Evolutionary conservation across 2,329 filamentous ascomycete species (phyloP).

Genomic region (Colletotrichum aenigma): DNA sequence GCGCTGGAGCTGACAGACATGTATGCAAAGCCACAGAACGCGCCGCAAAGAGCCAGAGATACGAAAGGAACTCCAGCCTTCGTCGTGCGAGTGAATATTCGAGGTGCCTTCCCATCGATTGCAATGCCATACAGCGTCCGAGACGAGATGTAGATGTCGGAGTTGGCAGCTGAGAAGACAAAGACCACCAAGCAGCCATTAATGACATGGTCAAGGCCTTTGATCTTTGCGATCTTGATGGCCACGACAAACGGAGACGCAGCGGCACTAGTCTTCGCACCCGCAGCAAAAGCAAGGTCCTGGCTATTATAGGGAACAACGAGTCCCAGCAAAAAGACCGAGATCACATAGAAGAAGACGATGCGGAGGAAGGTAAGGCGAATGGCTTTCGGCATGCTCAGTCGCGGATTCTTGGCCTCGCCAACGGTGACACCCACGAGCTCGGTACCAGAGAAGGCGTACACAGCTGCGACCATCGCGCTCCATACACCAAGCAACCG

Average conservation of each 20-base stretch:
- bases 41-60: slow-evolving; percentile 38
- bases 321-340: slow-evolving; percentile 70
- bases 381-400: slow-evolving; percentile 70
- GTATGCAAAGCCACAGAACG: slow-evolving; percentile 42
- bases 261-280: slow-evolving; percentile 34
- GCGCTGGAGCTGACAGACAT: slow-evolving; percentile 41
- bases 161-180: slow-evolving; percentile 1
- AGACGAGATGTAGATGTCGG: slow-evolving; percentile 39
- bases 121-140: slow-evolving; percentile 43
- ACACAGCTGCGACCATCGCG: slow-evolving; percentile 40
- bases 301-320: slow-evolving; percentile 65
- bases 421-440: slow-evolving; percentile 73
- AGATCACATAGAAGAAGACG: slow-evolving; percentile 70
- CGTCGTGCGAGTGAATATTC: slow-evolving; percentile 35
- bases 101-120: slow-evolving; percentile 43
- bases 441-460: slow-evolving; percentile 59
- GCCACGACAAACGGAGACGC: slow-evolving; percentile 21
- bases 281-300: slow-evolving; percentile 45
- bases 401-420: slow-evolving; percentile 70
- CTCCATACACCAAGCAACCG: slow-evolving; percentile 45
- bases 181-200: slow-evolving; percentile 10
- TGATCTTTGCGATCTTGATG: slow-evolving; percentile 7
- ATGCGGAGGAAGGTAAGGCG: slow-evolving; percentile 74
- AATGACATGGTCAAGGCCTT: slow-evolving; percentile 11
- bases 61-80: slow-evolving; percentile 43